These are phyloP conservation scores for Boletellus ananiceps DNA, from an alignment of 768 basidiomycete species.

Conservation along the genomic window DNA sequence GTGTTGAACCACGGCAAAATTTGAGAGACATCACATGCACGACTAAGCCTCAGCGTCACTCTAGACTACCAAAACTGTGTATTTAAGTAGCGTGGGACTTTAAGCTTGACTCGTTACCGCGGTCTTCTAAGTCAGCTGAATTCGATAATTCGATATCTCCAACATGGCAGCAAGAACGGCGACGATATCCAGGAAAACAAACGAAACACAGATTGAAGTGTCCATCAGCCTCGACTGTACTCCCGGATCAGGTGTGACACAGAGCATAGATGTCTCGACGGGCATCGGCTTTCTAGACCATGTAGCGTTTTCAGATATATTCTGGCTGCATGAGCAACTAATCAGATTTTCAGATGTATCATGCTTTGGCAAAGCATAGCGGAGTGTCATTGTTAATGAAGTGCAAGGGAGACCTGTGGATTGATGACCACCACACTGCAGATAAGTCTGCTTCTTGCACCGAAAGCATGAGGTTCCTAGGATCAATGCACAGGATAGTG, in stretches of 20 bases:
- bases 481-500: slow-evolving; percentile 67
- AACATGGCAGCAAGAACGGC: slow-evolving; percentile 53
- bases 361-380: slow-evolving; percentile 94
- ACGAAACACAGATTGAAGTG: slow-evolving; percentile 88
- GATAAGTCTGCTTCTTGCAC: slow-evolving; percentile 59
- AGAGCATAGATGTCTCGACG: slow-evolving; percentile 81
- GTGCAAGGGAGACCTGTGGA: slow-evolving; percentile 93
- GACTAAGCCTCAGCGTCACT: background rate
- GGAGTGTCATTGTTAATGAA: slow-evolving; percentile 89
- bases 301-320: slow-evolving; percentile 40
- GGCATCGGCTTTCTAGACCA: slow-evolving; percentile 99
- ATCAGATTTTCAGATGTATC: slow-evolving; percentile 73
- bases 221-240: slow-evolving; percentile 75
- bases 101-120: no score
- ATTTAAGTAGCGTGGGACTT: no score
- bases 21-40: slow-evolving; percentile 11
- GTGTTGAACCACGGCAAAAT: slow-evolving; percentile 8
- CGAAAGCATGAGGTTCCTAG: slow-evolving; percentile 15
- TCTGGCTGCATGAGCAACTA: background rate
- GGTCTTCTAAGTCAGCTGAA: background rate
- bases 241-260: slow-evolving; percentile 55
- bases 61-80: no score
- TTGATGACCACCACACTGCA: slow-evolving; percentile 98
- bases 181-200: slow-evolving; percentile 76
- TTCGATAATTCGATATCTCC: no score